phyloP scores from a whole-genome alignment of 495 filamentous ascomycete species.

The Friedmanniomyces simplex region DNA sequence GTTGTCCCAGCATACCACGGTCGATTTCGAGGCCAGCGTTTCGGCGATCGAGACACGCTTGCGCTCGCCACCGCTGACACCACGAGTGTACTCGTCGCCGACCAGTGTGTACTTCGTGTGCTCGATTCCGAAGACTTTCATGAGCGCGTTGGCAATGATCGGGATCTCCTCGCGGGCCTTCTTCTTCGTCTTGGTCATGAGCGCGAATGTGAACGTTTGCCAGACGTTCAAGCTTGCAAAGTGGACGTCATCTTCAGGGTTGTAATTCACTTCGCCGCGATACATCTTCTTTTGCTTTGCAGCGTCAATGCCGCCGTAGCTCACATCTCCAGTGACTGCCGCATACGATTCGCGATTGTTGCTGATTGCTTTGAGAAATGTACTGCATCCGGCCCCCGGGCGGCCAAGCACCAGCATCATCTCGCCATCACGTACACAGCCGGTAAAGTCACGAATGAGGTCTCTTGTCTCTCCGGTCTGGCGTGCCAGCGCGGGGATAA shows the following conservation, averaged over 20 bases:
- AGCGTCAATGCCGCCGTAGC: slow-evolving; percentile 66
- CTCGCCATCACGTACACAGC: slow-evolving; percentile 66
- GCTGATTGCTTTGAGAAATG: slow-evolving; percentile 66
- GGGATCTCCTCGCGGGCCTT: slow-evolving; percentile 55
- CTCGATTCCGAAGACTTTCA: slow-evolving; percentile 66
- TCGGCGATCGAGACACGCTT: slow-evolving; percentile 65
- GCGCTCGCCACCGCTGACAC: slow-evolving; percentile 60
- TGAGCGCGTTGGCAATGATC: slow-evolving; percentile 51
- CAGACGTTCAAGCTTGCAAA: slow-evolving; percentile 68
- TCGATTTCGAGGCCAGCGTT: slow-evolving; percentile 54
- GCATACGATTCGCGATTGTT: slow-evolving; percentile 60
- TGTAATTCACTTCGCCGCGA: slow-evolving; percentile 74
- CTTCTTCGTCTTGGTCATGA: slow-evolving; percentile 76
- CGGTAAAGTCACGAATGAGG: slow-evolving; percentile 66
- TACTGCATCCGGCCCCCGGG: slow-evolving; percentile 70
- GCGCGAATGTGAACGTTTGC: slow-evolving; percentile 72
- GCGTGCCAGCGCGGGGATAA: slow-evolving; percentile 52
- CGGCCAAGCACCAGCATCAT: slow-evolving; percentile 79
- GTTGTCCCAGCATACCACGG: slow-evolving; percentile 61
- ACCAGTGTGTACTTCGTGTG: slow-evolving; percentile 78
- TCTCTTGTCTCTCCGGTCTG: slow-evolving; percentile 43
- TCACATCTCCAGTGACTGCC: slow-evolving; percentile 58
- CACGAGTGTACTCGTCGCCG: slow-evolving; percentile 72
- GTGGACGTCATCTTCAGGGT: slow-evolving; percentile 72
- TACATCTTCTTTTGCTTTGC: slow-evolving; percentile 58